Evolutionary conservation across 768 basidiomycete species (phyloP).

Genomic region (Suillus ampliporus): DNA sequence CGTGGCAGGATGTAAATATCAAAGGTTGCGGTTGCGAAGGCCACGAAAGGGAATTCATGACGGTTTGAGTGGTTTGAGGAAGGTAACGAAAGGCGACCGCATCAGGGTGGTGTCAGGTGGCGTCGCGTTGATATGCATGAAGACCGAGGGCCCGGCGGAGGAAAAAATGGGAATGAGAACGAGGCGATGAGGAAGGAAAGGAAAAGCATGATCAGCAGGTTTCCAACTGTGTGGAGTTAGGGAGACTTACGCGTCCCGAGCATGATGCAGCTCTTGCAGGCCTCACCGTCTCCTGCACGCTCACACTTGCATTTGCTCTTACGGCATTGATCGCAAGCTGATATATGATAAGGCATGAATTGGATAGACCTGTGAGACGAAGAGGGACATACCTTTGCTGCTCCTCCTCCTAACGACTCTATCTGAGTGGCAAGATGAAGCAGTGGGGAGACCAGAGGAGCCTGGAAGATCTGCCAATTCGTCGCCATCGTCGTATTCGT

Average conservation of each 20-base stretch:
- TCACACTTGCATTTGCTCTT: conserved; percentile 93
- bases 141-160: not conserved
- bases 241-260: conserved; percentile 65
- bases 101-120: conserved; percentile 7
- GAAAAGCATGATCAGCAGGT: conserved; percentile 20
- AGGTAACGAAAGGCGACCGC: not conserved
- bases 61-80: not conserved
- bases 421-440: conserved; percentile 38
- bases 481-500: conserved; percentile 67
- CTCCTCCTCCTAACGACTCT: conserved; percentile 72
- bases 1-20: not conserved
- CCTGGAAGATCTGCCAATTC: conserved; percentile 55
- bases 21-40: conserved; percentile 7
- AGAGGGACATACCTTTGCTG: conserved; percentile 62
- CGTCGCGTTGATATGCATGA: conserved; percentile 3
- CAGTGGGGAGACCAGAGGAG: conserved; percentile 11
- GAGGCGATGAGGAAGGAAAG: not conserved
- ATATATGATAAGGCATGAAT: not conserved
- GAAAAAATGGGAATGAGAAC: conserved; percentile 13
- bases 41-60: conserved; percentile 9
- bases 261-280: conserved; percentile 80
- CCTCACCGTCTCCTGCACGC: conserved; percentile 59
- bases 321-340: conserved; percentile 88
- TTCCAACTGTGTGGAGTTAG: not conserved
- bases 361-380: conserved; percentile 5